A percentile compares a stretch with the other conserved stretches of the same genome.
These are phyloP conservation scores for Phlyctochytrium planicorne DNA, from an alignment of 192 early-diverging fungal species.

Conservation along the genomic window DNA sequence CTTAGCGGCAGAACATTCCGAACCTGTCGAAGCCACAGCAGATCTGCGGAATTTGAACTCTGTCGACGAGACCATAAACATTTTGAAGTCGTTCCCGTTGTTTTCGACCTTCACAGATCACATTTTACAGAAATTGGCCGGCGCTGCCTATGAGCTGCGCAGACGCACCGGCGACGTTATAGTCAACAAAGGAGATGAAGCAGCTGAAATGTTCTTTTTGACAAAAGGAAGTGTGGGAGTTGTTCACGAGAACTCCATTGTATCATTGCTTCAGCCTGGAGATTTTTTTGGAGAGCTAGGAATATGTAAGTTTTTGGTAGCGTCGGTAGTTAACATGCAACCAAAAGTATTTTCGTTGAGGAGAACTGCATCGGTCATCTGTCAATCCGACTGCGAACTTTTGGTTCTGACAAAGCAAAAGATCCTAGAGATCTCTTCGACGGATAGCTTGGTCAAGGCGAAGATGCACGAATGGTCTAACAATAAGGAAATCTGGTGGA, in stretches of 20 bases:
- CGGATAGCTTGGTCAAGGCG: conserved; percentile 20
- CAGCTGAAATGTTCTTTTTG: conserved; percentile 44
- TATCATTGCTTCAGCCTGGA: conserved; percentile 15
- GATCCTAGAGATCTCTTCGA: conserved; percentile 25
- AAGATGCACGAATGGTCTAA: conserved; percentile 19
- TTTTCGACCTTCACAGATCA: conserved; percentile 36
- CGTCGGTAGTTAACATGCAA: neutral
- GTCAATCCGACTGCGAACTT: conserved; percentile 33
- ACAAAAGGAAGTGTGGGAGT: conserved; percentile 35
- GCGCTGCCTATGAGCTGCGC: conserved; percentile 24
- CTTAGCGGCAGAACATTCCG: no score
- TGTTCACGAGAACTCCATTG: conserved; percentile 10
- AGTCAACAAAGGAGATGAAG: conserved; percentile 39
- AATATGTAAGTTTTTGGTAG: conserved; percentile 13
- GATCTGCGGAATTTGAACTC: no score
- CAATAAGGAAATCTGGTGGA: conserved; percentile 29
- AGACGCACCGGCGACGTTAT: conserved; percentile 32
- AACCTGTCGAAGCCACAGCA: no score
- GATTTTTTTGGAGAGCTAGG: conserved; percentile 45
- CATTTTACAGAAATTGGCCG: conserved; percentile 24
- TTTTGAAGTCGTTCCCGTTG: conserved; percentile 36
- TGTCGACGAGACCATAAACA: conserved; percentile 7
- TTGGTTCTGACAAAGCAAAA: conserved; percentile 43
- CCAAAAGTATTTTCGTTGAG: conserved; percentile 30
- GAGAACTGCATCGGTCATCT: conserved; percentile 35